Evolutionary conservation across 2,329 filamentous ascomycete genomes (phyloP).

Genomic region (Epichloe festucae): DNA sequence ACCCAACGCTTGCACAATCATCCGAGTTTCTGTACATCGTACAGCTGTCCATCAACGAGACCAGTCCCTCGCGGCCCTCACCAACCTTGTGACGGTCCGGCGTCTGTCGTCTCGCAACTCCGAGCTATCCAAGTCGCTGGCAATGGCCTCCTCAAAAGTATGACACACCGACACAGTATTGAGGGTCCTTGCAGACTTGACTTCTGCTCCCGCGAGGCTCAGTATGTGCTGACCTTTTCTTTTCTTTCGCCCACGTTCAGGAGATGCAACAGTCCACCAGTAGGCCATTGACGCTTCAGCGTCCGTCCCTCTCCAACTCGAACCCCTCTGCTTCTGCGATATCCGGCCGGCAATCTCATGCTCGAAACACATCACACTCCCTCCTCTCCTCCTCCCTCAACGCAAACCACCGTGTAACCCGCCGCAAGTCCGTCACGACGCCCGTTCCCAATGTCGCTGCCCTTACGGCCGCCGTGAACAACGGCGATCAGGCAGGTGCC

Average conservation of each 20-base stretch:
- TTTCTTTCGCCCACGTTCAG: conserved; percentile 24
- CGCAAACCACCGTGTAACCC: conserved; percentile 71
- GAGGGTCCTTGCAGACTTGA: conserved; percentile 16
- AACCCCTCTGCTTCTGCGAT: conserved; percentile 46
- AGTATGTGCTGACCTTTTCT: conserved; percentile 21
- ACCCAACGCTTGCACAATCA: conserved; percentile 1
- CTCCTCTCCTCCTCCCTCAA: conserved; percentile 66
- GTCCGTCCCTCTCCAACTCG: conserved; percentile 46
- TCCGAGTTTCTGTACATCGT: conserved; percentile 3
- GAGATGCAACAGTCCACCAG: conserved; percentile 53
- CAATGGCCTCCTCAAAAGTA: conserved; percentile 54
- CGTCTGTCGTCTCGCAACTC: conserved; percentile 19
- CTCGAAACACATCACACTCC: conserved; percentile 70
- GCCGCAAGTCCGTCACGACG: conserved; percentile 85
- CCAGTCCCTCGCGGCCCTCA: conserved; percentile 9
- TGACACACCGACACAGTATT: conserved; percentile 16
- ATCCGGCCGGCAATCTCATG: conserved; percentile 47
- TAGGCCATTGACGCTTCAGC: conserved; percentile 53
- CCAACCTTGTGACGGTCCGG: conserved; percentile 18
- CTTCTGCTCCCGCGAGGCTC: conserved; percentile 17
- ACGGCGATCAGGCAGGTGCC: conserved; percentile 44
- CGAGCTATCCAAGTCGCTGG: conserved; percentile 25
- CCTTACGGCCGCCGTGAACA: conserved; percentile 59
- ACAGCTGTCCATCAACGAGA: conserved; percentile 4
- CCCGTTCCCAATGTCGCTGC: conserved; percentile 61